Conservation (phyloP, 768 basidiomycete genomes). For the Scleroderma bovista region DNA sequence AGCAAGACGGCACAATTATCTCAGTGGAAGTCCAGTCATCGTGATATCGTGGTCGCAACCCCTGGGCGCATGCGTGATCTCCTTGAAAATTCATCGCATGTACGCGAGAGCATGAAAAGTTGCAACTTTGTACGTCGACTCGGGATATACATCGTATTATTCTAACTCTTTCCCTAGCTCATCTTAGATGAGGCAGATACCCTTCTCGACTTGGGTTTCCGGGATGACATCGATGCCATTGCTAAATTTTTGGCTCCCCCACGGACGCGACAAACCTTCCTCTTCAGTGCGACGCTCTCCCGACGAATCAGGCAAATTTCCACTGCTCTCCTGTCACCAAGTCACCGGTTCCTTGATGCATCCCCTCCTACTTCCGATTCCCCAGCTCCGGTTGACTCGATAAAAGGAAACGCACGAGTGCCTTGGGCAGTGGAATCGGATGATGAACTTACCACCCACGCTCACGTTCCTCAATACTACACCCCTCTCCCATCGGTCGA, state of each 20-base stretch:
- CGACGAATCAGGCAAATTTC: constrained; percentile 68
- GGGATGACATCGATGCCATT: constrained; percentile 77
- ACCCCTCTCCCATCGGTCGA: constrained; percentile 62
- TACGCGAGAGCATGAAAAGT: constrained; percentile 46
- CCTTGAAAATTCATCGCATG: constrained; percentile 50
- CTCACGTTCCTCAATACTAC: constrained; percentile 76
- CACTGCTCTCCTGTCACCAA: constrained; percentile 46
- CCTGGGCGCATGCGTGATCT: constrained; percentile 84
- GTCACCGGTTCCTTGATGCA: constrained; percentile 71
- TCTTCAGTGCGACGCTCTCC: constrained; percentile 88
- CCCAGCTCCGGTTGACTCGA: neutral
- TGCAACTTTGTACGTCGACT: constrained; percentile 51
- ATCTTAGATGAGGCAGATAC: constrained; percentile 93
- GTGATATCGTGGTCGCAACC: constrained; percentile 84
- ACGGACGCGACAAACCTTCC: constrained; percentile 78
- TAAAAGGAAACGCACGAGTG: neutral
- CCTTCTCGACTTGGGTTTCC: constrained; percentile 88
- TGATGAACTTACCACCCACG: constrained; percentile 46
- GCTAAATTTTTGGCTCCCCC: constrained; percentile 50
- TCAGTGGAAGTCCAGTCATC: constrained; percentile 56
- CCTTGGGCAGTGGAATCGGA: neutral
- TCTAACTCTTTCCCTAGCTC: constrained; percentile 43
- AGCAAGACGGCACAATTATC: constrained; percentile 50
- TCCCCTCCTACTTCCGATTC: constrained; percentile 49
- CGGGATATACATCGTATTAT: neutral